A percentile compares a stretch with the other conserved stretches of the same genome.
phyloP scores from a whole-genome alignment of 495 filamentous ascomycete species.

The Hypoxylon trugodes region DNA sequence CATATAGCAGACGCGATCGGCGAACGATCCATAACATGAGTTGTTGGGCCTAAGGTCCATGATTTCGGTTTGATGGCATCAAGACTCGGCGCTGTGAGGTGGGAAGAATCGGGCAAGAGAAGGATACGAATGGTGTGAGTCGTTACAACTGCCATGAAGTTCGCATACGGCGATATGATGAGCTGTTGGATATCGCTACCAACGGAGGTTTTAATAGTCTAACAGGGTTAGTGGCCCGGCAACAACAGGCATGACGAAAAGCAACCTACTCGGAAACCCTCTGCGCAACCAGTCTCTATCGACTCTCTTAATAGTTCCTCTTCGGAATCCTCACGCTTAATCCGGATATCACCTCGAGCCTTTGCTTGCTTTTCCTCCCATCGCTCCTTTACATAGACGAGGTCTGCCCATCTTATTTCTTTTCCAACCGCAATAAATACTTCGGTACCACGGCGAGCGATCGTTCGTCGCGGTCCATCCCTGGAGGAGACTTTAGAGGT shows the following conservation, averaged over 20 bases:
- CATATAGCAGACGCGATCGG: constrained; percentile 80
- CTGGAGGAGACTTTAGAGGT: constrained; percentile 48
- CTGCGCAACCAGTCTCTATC: constrained; percentile 38
- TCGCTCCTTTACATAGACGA: constrained; percentile 76
- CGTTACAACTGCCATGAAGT: constrained; percentile 82
- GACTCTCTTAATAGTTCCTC: constrained; percentile 44
- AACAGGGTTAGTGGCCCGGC: constrained; percentile 33
- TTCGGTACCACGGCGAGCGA: constrained; percentile 79
- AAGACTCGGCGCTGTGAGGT: constrained; percentile 69
- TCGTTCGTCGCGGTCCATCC: constrained; percentile 68
- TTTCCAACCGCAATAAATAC: constrained; percentile 85
- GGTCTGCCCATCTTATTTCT: constrained; percentile 85
- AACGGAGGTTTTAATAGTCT: constrained; percentile 76
- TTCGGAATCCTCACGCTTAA: constrained; percentile 48
- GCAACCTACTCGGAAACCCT: constrained; percentile 59
- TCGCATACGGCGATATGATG: constrained; percentile 78
- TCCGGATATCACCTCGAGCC: constrained; percentile 35
- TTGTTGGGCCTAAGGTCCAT: constrained; percentile 85
- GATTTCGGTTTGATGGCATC: constrained; percentile 77
- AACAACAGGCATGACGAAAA: constrained; percentile 5
- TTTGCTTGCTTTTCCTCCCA: constrained; percentile 63
- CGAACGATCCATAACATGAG: constrained; percentile 83
- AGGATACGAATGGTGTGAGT: constrained; percentile 85
- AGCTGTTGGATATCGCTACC: constrained; percentile 81
- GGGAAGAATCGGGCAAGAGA: constrained; percentile 76